Evolutionary conservation across 2,329 filamentous ascomycete genomes (phyloP).

Genomic region (Calonectria pseudoturangicola): DNA sequence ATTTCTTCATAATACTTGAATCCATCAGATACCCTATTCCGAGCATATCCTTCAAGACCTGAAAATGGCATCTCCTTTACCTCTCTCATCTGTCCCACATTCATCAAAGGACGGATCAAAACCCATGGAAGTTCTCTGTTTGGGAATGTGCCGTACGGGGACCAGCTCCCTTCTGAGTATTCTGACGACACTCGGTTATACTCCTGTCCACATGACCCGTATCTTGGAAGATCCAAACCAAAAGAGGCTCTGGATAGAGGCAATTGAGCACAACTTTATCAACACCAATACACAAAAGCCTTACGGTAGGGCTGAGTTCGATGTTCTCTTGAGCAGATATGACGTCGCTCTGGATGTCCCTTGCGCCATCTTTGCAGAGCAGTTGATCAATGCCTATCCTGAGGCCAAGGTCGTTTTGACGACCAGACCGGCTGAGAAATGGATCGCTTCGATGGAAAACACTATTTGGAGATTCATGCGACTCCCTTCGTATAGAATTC

Average conservation of each 20-base stretch:
- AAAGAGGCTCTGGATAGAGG: not conserved
- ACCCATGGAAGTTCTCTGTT: not conserved
- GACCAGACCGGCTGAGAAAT: not conserved
- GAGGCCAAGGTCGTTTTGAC: conserved; percentile 6
- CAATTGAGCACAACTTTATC: not conserved
- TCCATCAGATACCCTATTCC: too few species aligned
- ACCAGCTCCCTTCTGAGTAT: not conserved
- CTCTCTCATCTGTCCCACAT: not conserved
- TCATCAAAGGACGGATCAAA: not conserved
- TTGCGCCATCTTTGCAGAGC: conserved; percentile 1
- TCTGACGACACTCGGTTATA: not conserved
- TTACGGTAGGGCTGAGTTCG: not conserved
- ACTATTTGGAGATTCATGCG: not conserved
- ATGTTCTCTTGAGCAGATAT: not conserved
- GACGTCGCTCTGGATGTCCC: not conserved
- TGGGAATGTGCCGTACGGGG: not conserved
- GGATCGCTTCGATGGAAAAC: not conserved
- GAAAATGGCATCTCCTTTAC: not conserved
- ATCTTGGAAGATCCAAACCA: not conserved
- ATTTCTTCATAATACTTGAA: too few species aligned
- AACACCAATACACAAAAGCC: not conserved
- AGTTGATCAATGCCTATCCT: conserved; percentile 1
- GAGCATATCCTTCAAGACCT: not conserved
- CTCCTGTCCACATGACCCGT: not conserved
- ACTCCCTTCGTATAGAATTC: not conserved